Base-by-base conservation (phyloP, 148 eudicot species). In the Heliamphora exappendiculata region DNA sequence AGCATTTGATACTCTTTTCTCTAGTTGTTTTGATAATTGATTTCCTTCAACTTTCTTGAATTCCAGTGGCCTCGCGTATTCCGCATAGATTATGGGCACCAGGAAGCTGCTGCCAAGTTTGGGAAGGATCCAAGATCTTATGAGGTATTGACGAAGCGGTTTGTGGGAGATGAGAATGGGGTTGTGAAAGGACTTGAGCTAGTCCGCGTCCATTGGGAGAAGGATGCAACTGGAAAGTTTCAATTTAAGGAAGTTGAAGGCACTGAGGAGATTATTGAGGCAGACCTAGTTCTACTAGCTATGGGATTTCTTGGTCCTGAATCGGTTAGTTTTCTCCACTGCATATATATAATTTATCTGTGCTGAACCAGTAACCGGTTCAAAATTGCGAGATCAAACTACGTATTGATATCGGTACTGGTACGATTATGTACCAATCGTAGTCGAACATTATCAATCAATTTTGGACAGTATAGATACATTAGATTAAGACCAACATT, bases 251-350 rank as follows among this genome's bases (percentile, higher is more conserved):
- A 95, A 86, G 82, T 95, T 57, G 96, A 91, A 80, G 99, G 99
- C 51, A 81, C 91, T 3, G 82, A 81, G 83, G 96, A 95, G 89
- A 86, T 86, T 26, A 80, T 95, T 49, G 93, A 84, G 82, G 93
- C 97, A 9, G 99, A 95, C 78, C 77, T 95, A 54, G 97, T 93
- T 58, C 85, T 95, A 39, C 84, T 95, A 41, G 99, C 99, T 62
- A 91, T 91, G 99, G 99, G 99, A n/a, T 95, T 95, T 85, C 94
- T 95, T 17, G 99, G 99, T 66, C 99, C 99, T 49, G 99, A 95
- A 72, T 78, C 87, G 93, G 97, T 94, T 79, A 86, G 98, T 86
- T 71, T 77, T 82, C 64, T 77, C 51, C 58, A 71, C 68, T 7
- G n/a, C 16, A 31, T 42, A 42, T 36, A 72, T 42, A 24, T 66